These are phyloP conservation scores for Septoria linicola DNA, from an alignment of 2,329 filamentous ascomycete genomes.

Conservation along the genomic window DNA sequence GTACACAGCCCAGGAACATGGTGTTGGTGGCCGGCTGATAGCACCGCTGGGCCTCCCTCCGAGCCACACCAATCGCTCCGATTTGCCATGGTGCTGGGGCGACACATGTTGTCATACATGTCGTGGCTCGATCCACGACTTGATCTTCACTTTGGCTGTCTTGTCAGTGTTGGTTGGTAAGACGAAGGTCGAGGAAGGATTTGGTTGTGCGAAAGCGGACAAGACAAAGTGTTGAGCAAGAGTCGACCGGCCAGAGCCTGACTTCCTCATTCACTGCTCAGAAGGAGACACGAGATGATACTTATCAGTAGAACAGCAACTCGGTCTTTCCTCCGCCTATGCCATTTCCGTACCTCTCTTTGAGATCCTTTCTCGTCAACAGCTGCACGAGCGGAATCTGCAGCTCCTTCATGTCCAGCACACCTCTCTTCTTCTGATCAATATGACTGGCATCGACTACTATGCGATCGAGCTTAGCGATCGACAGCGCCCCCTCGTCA, in stretches of 20 bases:
- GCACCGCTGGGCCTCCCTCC: too few species aligned
- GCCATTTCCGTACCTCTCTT: slow-evolving; percentile 64
- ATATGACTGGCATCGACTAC: slow-evolving; percentile 90
- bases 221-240: too few species aligned
- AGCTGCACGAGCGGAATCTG: slow-evolving; percentile 76
- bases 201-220: too few species aligned
- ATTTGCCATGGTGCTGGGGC: too few species aligned
- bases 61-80: too few species aligned
- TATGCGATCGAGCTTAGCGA: slow-evolving; percentile 71
- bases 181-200: too few species aligned
- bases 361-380: slow-evolving; percentile 68
- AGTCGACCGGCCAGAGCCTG: too few species aligned
- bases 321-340: slow-evolving; percentile 52
- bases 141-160: too few species aligned
- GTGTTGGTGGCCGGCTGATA: background rate
- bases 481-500: slow-evolving; percentile 72
- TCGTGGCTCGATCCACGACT: too few species aligned
- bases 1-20: slow-evolving; percentile 10
- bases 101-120: too few species aligned
- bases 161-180: too few species aligned
- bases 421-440: slow-evolving; percentile 88
- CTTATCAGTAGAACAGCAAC: slow-evolving; percentile 62
- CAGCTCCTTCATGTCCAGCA: slow-evolving; percentile 94
- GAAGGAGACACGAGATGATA: slow-evolving; percentile 2
- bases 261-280: background rate